These are phyloP conservation scores for Amesomyces nigricolor DNA, from an alignment of 2,329 filamentous ascomycete species.

Conservation along the genomic window DNA sequence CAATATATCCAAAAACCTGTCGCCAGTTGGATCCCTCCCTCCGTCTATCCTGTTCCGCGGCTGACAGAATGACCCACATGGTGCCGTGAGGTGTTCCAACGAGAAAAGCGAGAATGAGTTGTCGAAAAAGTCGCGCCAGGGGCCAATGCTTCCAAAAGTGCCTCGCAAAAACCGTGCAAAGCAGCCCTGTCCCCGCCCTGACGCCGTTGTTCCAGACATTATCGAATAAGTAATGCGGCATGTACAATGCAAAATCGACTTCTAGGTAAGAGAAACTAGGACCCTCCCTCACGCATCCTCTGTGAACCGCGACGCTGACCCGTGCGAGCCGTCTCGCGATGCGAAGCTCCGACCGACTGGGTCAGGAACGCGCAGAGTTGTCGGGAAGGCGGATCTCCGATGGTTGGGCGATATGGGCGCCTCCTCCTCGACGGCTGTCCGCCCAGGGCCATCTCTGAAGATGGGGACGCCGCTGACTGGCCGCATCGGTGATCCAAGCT, in stretches of 20 bases:
- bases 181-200: constrained; percentile 1
- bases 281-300: constrained; percentile 21
- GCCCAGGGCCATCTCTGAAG: constrained; percentile 59
- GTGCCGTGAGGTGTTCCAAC: not conserved
- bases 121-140: not conserved
- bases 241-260: constrained; percentile 14
- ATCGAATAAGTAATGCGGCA: constrained; percentile 20
- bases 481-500: constrained; percentile 54
- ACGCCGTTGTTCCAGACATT: constrained; percentile 27
- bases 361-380: constrained; percentile 26
- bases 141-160: not conserved
- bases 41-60: constrained; percentile 7
- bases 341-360: constrained; percentile 22
- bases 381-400: constrained; percentile 29
- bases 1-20: not conserved
- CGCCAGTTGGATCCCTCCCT: not conserved
- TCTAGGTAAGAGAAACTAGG: not conserved
- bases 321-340: constrained; percentile 22
- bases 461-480: constrained; percentile 56
- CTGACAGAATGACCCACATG: constrained; percentile 1
- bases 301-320: constrained; percentile 25
- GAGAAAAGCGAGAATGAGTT: not conserved
- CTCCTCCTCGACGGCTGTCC: constrained; percentile 54
- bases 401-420: constrained; percentile 41
- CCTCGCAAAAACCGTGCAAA: not conserved